Evolutionary conservation across 768 basidiomycete genomes (phyloP), one percentile per base, ranked within the genome.

Genomic region (Hemileccinum impolitum): DNA sequence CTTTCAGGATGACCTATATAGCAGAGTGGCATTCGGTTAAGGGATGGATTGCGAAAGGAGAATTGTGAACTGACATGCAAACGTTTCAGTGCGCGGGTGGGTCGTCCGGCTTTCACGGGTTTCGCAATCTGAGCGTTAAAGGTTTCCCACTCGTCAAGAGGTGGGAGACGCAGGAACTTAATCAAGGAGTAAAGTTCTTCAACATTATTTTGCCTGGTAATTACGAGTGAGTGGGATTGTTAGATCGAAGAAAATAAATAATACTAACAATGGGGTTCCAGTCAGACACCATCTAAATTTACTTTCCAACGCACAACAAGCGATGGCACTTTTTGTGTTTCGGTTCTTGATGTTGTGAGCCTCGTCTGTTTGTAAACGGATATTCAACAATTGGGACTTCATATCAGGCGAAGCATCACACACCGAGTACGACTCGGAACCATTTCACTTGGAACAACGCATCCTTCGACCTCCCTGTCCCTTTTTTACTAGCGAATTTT

Each of bases 331-430:
- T 61, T 91, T 88, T 0, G 86, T 89, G 31, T 76, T 84, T 43
- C 81, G 75, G 60, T 94, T 92, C 75, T 94, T 95, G 73, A 96
- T 95, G 58, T 87, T 90, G 63, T 96, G 94, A 0, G 94, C 94
- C 61, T 96, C 93, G 61, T 96, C 94, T 90, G 44, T n/a, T 17
- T 39, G 26, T 1, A 11, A 14, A 26, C 17, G 6, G 12, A 8
- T 17, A 21, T 36, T 36, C 17, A 30, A 13, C 13, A 17, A 1
- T 25, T 11, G 28, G 12, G 10, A 25, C 30, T 18, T 31, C 8
- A 23, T 28, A 18, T 32, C 3, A 35, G 13, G 5, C 7, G 21
- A 11, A 31, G 14, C 6, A 45, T 13, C 15, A 64, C 69, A 17
- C 55, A 91, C 94, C 91, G 0, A 97, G 78, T 23, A 97, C 87